phyloP scores from a whole-genome alignment of 2,329 filamentous ascomycete genomes.

The Fusarium mangiferae region DNA sequence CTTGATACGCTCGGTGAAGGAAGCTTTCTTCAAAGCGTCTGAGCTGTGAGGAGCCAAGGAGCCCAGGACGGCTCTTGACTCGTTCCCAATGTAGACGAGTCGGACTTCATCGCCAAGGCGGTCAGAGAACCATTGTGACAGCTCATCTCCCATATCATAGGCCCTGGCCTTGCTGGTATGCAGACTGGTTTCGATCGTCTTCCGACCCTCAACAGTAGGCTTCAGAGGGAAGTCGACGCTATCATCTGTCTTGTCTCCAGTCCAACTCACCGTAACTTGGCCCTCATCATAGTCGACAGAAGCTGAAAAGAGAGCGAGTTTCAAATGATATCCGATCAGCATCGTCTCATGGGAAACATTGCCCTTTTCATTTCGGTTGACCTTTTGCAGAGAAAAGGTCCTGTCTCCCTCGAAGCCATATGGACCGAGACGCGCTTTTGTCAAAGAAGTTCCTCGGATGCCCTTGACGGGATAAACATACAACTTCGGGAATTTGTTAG shows the following conservation, averaged over 20 bases:
- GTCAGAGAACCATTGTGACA: constrained; percentile 35
- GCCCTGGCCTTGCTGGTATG: constrained; percentile 32
- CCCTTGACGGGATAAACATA: constrained; percentile 41
- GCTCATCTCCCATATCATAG: constrained; percentile 37
- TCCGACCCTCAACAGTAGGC: neutral
- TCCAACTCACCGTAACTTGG: neutral
- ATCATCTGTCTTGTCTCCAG: neutral
- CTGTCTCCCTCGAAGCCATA: constrained; percentile 38
- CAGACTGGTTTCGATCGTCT: constrained; percentile 15
- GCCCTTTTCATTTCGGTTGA: neutral
- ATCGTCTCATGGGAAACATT: constrained; percentile 29
- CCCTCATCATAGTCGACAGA: constrained; percentile 9
- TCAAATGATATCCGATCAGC: constrained; percentile 37
- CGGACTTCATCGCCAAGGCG: constrained; percentile 27
- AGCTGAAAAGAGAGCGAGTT: constrained; percentile 29
- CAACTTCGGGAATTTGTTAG: constrained; percentile 12
- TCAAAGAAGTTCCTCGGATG: constrained; percentile 25
- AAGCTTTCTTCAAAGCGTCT: constrained; percentile 12
- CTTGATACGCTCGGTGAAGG: neutral
- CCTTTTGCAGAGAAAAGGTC: constrained; percentile 38
- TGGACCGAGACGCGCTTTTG: constrained; percentile 12
- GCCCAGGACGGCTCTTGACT: constrained; percentile 37
- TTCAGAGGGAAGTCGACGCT: constrained; percentile 27
- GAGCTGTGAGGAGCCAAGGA: constrained; percentile 40
- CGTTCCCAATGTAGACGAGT: constrained; percentile 35